phyloP scores from a whole-genome alignment of 805 yeast genomes.

The Ascoidea tarda region DNA sequence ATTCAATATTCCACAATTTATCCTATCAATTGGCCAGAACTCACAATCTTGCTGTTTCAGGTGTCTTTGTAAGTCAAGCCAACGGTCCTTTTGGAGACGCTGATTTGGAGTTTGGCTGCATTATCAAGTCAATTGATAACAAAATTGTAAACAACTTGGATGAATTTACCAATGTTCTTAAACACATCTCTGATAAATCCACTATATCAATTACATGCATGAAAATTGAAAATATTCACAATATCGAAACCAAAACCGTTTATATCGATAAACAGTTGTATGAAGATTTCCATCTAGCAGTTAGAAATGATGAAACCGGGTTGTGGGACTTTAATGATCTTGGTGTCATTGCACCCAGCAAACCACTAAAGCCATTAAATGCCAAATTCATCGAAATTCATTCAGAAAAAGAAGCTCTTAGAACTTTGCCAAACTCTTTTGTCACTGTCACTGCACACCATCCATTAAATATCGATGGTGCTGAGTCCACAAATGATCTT shows the following conservation, averaged over 20 bases:
- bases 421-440: slow-evolving; percentile 47
- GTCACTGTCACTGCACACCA: slow-evolving; percentile 53
- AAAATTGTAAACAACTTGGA: slow-evolving; percentile 60
- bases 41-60: slow-evolving; percentile 70
- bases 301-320: slow-evolving; percentile 41
- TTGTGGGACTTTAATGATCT: slow-evolving; percentile 39
- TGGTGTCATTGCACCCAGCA: slow-evolving; percentile 41
- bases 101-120: slow-evolving; percentile 53
- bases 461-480: slow-evolving; percentile 74
- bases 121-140: slow-evolving; percentile 67
- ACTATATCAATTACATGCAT: slow-evolving; percentile 60
- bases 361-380: slow-evolving; percentile 33
- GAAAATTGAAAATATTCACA: slow-evolving; percentile 70
- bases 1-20: slow-evolving; percentile 73
- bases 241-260: slow-evolving; percentile 40
- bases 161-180: slow-evolving; percentile 65
- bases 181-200: slow-evolving; percentile 56
- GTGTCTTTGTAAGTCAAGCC: slow-evolving; percentile 65
- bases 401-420: slow-evolving; percentile 33
- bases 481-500: slow-evolving; percentile 41
- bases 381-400: slow-evolving; percentile 66
- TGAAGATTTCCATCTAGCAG: slow-evolving; percentile 52
- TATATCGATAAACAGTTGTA: slow-evolving; percentile 80
- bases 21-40: slow-evolving; percentile 83
- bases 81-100: slow-evolving; percentile 61